Conservation (phyloP, 345 rosid genomes). For the Linum usitatissimum region DNA sequence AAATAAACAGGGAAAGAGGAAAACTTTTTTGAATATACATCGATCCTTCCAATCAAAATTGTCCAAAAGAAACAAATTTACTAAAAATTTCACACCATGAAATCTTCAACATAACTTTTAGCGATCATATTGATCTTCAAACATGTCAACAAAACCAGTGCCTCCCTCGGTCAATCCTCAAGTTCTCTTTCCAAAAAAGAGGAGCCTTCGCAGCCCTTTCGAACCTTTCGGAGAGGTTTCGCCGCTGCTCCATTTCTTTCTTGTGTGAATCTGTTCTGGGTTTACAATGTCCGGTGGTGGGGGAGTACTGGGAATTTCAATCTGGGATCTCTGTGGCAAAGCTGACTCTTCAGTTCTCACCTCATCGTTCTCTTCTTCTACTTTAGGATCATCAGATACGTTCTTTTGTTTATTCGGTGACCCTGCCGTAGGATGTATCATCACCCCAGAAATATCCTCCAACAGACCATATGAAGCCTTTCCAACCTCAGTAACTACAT, state of each 20-base stretch:
- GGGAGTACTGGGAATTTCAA: slow-evolving; percentile 48
- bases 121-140: neutral
- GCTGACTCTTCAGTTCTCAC: slow-evolving; percentile 15
- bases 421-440: slow-evolving; percentile 20
- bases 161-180: neutral
- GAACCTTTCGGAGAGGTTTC: slow-evolving; percentile 63
- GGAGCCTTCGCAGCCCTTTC: slow-evolving; percentile 83
- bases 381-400: slow-evolving; percentile 25
- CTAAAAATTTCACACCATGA: neutral
- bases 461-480: slow-evolving; percentile 14
- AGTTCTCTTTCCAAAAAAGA: slow-evolving; percentile 64
- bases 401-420: slow-evolving; percentile 27
- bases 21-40: neutral
- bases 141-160: neutral
- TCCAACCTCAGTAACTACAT: slow-evolving; percentile 22
- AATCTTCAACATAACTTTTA: neutral
- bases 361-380: slow-evolving; percentile 21
- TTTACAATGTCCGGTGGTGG: slow-evolving; percentile 39
- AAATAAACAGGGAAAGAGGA: neutral
- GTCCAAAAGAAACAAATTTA: no score
- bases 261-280: slow-evolving; percentile 39
- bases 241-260: slow-evolving; percentile 84
- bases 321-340: slow-evolving; percentile 38
- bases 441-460: slow-evolving; percentile 21
- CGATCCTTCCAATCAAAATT: no score